Percentiles rank a stretch among this genome's conserved stretches.
Evolutionary conservation across 495 filamentous ascomycete genomes (phyloP).

Genomic region (Pseudevernia furfuracea): DNA sequence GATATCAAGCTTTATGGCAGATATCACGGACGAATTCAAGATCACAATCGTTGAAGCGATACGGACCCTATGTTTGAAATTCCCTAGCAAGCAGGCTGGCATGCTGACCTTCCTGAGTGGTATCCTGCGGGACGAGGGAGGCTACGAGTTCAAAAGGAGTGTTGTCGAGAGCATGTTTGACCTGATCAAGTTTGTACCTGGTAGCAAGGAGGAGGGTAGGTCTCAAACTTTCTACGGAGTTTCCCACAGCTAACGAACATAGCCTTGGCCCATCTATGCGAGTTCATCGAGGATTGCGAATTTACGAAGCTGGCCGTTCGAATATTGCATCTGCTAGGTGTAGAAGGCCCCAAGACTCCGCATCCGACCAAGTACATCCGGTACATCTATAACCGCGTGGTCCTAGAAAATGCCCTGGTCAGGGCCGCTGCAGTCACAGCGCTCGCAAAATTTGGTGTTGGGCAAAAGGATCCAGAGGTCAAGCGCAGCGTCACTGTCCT

Average conservation of each 20-base stretch:
- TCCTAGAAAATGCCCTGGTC: slow-evolving; percentile 93
- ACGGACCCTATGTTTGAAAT: slow-evolving; percentile 91
- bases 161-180: slow-evolving; percentile 99
- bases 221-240: slow-evolving; percentile 8
- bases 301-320: slow-evolving; percentile 97
- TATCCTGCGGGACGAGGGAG: slow-evolving; percentile 90
- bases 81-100: slow-evolving; percentile 93
- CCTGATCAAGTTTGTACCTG: slow-evolving; percentile 96
- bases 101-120: slow-evolving; percentile 96
- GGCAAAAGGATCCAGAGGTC: slow-evolving; percentile 91
- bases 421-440: slow-evolving; percentile 93
- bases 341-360: slow-evolving; percentile 90
- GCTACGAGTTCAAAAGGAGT: slow-evolving; percentile 95
- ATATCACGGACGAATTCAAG: slow-evolving; percentile 98
- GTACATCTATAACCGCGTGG: slow-evolving; percentile 98
- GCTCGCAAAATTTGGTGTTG: slow-evolving; percentile 92
- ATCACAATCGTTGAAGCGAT: slow-evolving; percentile 99
- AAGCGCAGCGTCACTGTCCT: slow-evolving; percentile 91
- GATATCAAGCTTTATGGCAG: slow-evolving; percentile 93
- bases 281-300: slow-evolving; percentile 99
- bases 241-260: slow-evolving; percentile 16
- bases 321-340: slow-evolving; percentile 84
- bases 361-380: slow-evolving; percentile 98
- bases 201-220: slow-evolving; percentile 85
- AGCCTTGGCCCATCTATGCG: slow-evolving; percentile 91